These are phyloP conservation scores for Erythrophleum ivorense DNA, from an alignment of 331 rosid genomes.

Conservation along the genomic window DNA sequence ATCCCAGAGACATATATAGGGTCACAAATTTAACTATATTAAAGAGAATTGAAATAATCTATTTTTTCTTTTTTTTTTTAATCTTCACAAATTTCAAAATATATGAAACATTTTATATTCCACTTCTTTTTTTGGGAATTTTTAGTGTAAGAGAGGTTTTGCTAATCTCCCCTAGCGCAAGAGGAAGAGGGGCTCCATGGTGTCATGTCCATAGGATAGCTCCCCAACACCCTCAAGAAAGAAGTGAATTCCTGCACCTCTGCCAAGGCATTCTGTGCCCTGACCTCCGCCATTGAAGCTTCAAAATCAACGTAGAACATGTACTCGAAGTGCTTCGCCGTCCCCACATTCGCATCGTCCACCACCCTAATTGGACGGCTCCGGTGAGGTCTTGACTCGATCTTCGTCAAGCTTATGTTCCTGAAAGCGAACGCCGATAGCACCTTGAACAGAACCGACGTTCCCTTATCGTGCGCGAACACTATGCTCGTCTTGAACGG, in stretches of 20 bases:
- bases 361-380: slow-evolving; percentile 81
- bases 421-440: slow-evolving; percentile 82
- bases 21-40: background rate
- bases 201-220: slow-evolving; percentile 96
- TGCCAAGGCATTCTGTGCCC: slow-evolving; percentile 83
- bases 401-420: slow-evolving; percentile 84
- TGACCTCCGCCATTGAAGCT: slow-evolving; percentile 91
- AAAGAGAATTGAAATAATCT: slow-evolving; percentile 10
- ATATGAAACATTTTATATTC: slow-evolving; percentile 9
- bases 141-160: background rate
- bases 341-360: slow-evolving; percentile 81
- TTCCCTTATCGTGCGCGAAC: slow-evolving; percentile 88
- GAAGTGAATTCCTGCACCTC: slow-evolving; percentile 95
- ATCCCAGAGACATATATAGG: background rate
- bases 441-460: slow-evolving; percentile 82
- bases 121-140: background rate
- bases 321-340: slow-evolving; percentile 88
- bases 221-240: slow-evolving; percentile 82
- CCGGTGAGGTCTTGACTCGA: slow-evolving; percentile 88
- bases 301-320: slow-evolving; percentile 88
- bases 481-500: slow-evolving; percentile 89
- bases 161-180: slow-evolving; percentile 44
- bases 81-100: slow-evolving; percentile 9
- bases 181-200: slow-evolving; percentile 69
- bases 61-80: background rate